These are phyloP conservation scores for Cordyceps militaris DNA, from an alignment of 2,329 filamentous ascomycete genomes.

Conservation along the genomic window DNA sequence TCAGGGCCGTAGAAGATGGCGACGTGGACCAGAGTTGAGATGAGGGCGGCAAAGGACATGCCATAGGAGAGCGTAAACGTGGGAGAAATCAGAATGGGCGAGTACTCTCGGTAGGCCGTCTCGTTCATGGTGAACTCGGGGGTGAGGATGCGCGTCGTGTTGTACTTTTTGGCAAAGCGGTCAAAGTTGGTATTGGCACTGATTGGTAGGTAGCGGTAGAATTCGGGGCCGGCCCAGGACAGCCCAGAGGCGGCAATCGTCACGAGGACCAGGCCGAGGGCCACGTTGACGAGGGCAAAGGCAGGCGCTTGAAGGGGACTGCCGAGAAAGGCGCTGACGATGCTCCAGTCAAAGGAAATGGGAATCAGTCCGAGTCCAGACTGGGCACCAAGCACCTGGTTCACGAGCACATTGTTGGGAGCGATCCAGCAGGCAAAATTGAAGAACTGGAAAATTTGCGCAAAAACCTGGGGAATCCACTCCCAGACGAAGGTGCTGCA, in stretches of 20 bases:
- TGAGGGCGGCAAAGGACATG: constrained; percentile 49
- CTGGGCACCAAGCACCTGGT: constrained; percentile 58
- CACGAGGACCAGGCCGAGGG: constrained; percentile 46
- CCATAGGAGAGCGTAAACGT: constrained; percentile 50
- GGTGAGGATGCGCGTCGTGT: constrained; percentile 49
- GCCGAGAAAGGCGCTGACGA: constrained; percentile 47
- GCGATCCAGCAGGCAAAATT: constrained; percentile 56
- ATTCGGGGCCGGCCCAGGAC: constrained; percentile 44
- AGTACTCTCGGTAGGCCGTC: constrained; percentile 51
- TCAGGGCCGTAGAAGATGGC: constrained; percentile 46
- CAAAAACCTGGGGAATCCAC: constrained; percentile 52
- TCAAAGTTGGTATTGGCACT: constrained; percentile 50
- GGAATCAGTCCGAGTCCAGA: constrained; percentile 56
- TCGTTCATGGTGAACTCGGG: constrained; percentile 45
- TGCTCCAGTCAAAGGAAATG: constrained; percentile 61
- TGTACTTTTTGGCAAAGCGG: constrained; percentile 50
- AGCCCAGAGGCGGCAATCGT: constrained; percentile 44
- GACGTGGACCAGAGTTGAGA: constrained; percentile 46
- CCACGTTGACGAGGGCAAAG: constrained; percentile 53
- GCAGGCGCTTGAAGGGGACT: constrained; percentile 54
- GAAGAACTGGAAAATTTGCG: constrained; percentile 52
- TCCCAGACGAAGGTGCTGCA: constrained; percentile 47
- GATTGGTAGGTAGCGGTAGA: constrained; percentile 49
- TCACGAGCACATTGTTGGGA: constrained; percentile 53
- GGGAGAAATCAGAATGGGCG: constrained; percentile 45